These are phyloP conservation scores for Lecanicillium sp. DNA, from an alignment of 2,329 filamentous ascomycete species.

Conservation along the genomic window DNA sequence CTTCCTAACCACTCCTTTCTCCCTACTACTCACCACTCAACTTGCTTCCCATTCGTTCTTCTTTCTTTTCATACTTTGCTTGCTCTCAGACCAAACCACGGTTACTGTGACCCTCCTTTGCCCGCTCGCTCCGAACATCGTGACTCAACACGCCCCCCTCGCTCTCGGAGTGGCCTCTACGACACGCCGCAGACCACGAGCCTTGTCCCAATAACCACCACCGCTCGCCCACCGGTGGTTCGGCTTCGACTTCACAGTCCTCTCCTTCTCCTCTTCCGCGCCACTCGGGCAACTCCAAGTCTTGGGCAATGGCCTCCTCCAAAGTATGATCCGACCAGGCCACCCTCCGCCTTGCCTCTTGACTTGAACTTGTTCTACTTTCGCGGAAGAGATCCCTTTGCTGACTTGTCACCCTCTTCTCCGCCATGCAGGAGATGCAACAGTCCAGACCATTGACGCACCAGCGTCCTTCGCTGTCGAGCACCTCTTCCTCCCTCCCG, in stretches of 20 bases:
- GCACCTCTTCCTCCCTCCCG: constrained; percentile 49
- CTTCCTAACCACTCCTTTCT: not conserved
- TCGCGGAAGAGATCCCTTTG: constrained; percentile 17
- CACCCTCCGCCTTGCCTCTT: constrained; percentile 1
- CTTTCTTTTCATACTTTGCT: not conserved
- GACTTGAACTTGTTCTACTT: constrained; percentile 15
- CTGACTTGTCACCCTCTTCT: constrained; percentile 22
- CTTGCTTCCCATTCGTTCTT: constrained; percentile 5
- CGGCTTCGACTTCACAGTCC: not conserved
- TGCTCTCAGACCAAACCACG: constrained; percentile 1
- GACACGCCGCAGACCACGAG: not conserved
- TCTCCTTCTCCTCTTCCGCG: constrained; percentile 33
- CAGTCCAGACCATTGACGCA: constrained; percentile 61
- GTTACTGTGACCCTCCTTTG: constrained; percentile 2
- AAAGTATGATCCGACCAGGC: constrained; percentile 38
- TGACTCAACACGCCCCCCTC: too few species aligned
- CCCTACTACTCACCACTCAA: not conserved
- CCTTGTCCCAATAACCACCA: not conserved
- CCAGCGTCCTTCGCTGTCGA: constrained; percentile 52
- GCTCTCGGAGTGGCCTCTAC: too few species aligned
- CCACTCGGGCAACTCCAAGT: constrained; percentile 24
- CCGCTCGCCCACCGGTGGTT: not conserved
- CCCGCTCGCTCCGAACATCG: not conserved
- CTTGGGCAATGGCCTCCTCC: constrained; percentile 52
- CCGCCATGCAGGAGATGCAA: constrained; percentile 48